phyloP scores from a whole-genome alignment of 352 stramenopile genomes.

The Phytophthora europaea region DNA sequence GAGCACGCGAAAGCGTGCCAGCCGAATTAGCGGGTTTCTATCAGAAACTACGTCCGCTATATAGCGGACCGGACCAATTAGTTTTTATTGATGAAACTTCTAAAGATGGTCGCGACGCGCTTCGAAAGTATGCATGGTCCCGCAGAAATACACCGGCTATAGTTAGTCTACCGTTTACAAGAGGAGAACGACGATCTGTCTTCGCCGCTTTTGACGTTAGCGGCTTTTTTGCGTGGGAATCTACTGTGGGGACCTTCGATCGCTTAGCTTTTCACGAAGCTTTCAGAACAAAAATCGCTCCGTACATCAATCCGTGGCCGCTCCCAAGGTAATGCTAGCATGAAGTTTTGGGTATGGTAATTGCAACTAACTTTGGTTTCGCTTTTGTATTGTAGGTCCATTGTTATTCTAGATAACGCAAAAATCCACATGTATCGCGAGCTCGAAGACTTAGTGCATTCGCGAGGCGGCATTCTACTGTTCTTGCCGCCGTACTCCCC shows the following conservation, averaged over 20 bases:
- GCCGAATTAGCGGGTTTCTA: neutral
- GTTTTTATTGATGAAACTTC: conserved; percentile 10
- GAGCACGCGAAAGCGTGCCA: conserved; percentile 4
- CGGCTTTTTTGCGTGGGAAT: too few relatives aligned
- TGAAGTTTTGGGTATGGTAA: too few relatives aligned
- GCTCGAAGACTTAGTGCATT: neutral
- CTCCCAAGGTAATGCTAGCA: too few relatives aligned
- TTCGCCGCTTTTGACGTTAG: too few relatives aligned
- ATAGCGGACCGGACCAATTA: neutral
- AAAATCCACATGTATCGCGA: neutral
- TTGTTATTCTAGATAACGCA: neutral
- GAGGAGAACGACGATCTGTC: too few relatives aligned
- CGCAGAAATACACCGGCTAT: neutral
- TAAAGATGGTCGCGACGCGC: neutral
- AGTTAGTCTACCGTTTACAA: too few relatives aligned
- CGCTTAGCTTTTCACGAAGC: too few relatives aligned
- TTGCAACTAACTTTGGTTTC: too few relatives aligned
- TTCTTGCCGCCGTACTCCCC: neutral
- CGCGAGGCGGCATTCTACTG: neutral
- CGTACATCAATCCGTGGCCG: too few relatives aligned
- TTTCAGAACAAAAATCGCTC: too few relatives aligned
- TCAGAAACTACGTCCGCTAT: neutral
- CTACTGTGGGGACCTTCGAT: too few relatives aligned
- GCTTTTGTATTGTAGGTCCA: neutral
- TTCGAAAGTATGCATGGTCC: neutral